Evolutionary conservation across 352 stramenopile species (phyloP).

Genomic region (Pythium utonaiense): DNA sequence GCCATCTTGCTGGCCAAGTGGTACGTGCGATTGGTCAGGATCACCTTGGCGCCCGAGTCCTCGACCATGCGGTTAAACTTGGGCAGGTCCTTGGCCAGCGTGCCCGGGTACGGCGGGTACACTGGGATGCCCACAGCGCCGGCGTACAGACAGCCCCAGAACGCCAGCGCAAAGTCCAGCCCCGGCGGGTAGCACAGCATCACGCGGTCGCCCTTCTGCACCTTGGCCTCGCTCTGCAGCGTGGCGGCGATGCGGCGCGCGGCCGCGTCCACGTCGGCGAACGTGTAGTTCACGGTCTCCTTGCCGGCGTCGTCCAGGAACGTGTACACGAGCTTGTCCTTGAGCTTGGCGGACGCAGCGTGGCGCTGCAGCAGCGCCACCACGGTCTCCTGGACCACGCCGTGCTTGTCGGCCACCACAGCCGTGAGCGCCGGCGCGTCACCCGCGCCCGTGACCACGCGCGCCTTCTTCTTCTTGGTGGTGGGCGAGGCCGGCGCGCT

Average conservation of each 20-base stretch:
- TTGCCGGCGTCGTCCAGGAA: slow-evolving; percentile 73
- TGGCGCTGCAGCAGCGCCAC: slow-evolving; percentile 45
- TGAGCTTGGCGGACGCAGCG: slow-evolving; percentile 33
- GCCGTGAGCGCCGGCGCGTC: neutral
- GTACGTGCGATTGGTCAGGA: slow-evolving; percentile 77
- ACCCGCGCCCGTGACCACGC: neutral
- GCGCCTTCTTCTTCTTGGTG: slow-evolving; percentile 8
- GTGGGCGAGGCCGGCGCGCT: neutral
- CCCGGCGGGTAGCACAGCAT: slow-evolving; percentile 76
- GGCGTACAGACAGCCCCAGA: slow-evolving; percentile 79
- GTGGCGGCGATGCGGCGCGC: slow-evolving; percentile 60
- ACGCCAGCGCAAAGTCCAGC: slow-evolving; percentile 70
- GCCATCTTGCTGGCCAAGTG: slow-evolving; percentile 78
- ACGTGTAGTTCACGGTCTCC: slow-evolving; percentile 65
- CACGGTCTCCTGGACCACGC: slow-evolving; percentile 22
- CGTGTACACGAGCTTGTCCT: slow-evolving; percentile 75
- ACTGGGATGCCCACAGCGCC: slow-evolving; percentile 67
- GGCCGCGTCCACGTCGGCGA: slow-evolving; percentile 58
- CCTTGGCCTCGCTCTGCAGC: slow-evolving; percentile 44
- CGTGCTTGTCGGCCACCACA: slow-evolving; percentile 29
- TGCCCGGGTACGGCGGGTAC: slow-evolving; percentile 73
- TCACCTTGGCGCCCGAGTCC: slow-evolving; percentile 56
- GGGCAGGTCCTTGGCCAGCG: slow-evolving; percentile 67
- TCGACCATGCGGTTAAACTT: slow-evolving; percentile 79
- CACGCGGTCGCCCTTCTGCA: slow-evolving; percentile 65